Evolutionary conservation across 169 alveolate genomes (phyloP), one percentile per base, ranked within the genome.

Genomic region (Plasmodium coatneyi): DNA sequence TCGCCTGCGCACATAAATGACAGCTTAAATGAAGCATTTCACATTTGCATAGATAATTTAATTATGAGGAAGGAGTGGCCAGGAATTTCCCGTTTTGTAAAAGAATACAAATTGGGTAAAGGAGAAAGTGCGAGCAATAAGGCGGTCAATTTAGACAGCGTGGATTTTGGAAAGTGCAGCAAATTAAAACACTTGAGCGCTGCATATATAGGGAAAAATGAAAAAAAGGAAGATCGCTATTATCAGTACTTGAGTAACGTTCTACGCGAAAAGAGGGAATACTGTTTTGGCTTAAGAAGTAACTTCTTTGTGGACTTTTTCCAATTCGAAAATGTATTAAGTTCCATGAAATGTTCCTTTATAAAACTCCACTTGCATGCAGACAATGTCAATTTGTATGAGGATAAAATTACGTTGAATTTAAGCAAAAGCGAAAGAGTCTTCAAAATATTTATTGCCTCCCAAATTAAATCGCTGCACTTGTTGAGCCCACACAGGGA

Each of bases 271-370:
- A 87, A 87, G 9, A 87, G 71, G 30, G 93, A 79, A 78, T 87
- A 87, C 46, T 87, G 93, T 19, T 87, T 87, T 43, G 71, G 54
- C 39, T 25, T 87, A 28, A 87, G 82, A 79, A 87, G 66, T n/a
- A 76, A 87, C 71, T 87, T 87, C n/a, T 87, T 60, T 66, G 70
- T 87, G 14, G 93, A 87, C 81, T 52, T 74, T 74, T 56, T 78
- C 78, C 28, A 56, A 28, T 87, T 87, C 72, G 54, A 79, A 56
- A 41, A 79, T 79, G 34, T 41, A 39, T 46, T 87, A 60, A 36
- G 36, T 79, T 87, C 93, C 30, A 87, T 79, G 86, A 87, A 87
- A 87, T 10, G 93, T 79, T 43, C 93, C 80, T 87, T 87, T 36
- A 56, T 87, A 36, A 87, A 87, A 66, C 60, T 87, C 71, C 36